These are phyloP conservation scores for Neurospora sp. DNA, from an alignment of 495 filamentous ascomycete genomes.

Conservation along the genomic window DNA sequence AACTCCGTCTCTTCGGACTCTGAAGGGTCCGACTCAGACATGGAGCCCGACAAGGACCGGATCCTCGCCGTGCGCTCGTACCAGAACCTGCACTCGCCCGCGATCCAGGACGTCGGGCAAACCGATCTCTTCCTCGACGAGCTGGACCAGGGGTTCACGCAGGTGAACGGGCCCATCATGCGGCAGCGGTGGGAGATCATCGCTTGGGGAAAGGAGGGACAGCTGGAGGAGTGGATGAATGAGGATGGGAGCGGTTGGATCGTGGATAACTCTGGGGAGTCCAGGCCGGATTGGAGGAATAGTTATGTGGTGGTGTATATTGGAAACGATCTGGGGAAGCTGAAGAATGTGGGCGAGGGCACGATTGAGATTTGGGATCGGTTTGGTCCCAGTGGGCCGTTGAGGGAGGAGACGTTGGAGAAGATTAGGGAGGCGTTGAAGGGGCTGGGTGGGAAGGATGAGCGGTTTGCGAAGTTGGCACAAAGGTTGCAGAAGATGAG, in stretches of 20 bases:
- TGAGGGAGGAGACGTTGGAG: slow-evolving; percentile 2
- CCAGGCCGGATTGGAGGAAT: slow-evolving; percentile 8
- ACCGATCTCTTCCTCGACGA: background rate
- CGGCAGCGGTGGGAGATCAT: slow-evolving; percentile 1
- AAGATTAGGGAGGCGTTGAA: slow-evolving; percentile 6
- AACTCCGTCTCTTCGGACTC: background rate
- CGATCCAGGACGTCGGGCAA: background rate
- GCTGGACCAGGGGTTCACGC: background rate
- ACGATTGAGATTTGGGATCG: slow-evolving; percentile 8
- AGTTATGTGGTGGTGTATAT: slow-evolving; percentile 9
- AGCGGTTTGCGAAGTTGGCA: background rate
- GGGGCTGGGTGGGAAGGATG: background rate
- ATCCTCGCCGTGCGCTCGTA: background rate
- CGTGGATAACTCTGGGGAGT: slow-evolving; percentile 4
- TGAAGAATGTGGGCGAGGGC: background rate
- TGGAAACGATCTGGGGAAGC: background rate
- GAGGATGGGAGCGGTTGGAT: slow-evolving; percentile 7
- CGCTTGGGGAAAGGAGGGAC: slow-evolving; percentile 9
- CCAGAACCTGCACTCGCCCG: background rate
- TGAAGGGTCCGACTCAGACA: background rate
- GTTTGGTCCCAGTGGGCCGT: background rate
- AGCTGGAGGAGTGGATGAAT: slow-evolving; percentile 11
- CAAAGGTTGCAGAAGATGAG: background rate
- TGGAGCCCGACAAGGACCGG: background rate
- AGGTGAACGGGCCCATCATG: background rate